Percentiles rank a stretch among this genome's conserved stretches.
Conservation (phyloP, 2,329 filamentous ascomycete species). For the Colletotrichum abscissum region DNA sequence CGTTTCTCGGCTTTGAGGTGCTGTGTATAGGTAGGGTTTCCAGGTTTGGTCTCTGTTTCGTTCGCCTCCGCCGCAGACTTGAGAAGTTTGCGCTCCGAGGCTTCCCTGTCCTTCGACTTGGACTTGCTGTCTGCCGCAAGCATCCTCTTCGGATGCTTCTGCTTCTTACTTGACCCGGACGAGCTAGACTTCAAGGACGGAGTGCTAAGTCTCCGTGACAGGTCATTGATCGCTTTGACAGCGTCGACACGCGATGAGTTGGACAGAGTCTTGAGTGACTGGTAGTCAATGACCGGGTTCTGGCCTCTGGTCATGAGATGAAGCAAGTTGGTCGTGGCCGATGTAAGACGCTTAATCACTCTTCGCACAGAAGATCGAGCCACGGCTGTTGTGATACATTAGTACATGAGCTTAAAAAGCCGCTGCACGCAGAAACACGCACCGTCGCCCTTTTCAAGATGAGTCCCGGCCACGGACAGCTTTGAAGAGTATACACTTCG, state of each 20-base stretch:
- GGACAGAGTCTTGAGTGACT: conserved; percentile 59
- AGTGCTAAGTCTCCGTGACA: conserved; percentile 50
- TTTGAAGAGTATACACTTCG: conserved; percentile 54
- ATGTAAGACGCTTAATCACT: conserved; percentile 55
- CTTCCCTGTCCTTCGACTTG: conserved; percentile 6
- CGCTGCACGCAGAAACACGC: conserved; percentile 38
- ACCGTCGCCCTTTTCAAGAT: conserved; percentile 62
- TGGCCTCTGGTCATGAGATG: conserved; percentile 47
- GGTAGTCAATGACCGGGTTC: conserved; percentile 54
- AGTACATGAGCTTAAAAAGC: background rate
- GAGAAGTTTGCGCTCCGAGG: background rate
- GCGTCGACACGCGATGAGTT: conserved; percentile 60
- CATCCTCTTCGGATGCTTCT: conserved; percentile 4
- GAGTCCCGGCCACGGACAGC: conserved; percentile 52
- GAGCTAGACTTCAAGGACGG: conserved; percentile 5
- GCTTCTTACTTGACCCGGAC: conserved; percentile 1
- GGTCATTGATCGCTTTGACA: conserved; percentile 58
- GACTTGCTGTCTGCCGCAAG: background rate
- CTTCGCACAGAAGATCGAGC: conserved; percentile 52
- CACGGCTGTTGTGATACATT: conserved; percentile 43
- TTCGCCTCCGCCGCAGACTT: background rate
- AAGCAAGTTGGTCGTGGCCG: conserved; percentile 53
- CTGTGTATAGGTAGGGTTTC: background rate
- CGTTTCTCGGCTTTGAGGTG: conserved; percentile 30
- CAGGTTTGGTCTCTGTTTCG: background rate